phyloP scores from a whole-genome alignment of 306 rosid genomes.

The Prunus fruticosa region DNA sequence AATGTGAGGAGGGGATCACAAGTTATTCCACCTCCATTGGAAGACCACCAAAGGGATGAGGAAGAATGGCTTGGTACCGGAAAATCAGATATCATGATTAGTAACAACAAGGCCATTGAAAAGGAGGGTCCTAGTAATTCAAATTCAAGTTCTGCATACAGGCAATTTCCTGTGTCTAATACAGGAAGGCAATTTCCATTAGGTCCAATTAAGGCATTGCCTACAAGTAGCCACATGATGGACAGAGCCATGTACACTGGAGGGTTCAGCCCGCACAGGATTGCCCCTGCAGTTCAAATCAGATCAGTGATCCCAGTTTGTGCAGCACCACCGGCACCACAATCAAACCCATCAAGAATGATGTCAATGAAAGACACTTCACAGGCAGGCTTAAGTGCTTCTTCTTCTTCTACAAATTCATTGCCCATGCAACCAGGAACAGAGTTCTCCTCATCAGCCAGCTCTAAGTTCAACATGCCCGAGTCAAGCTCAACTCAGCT shows the following conservation, averaged over 20 bases:
- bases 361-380: constrained; percentile 10
- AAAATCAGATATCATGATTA: neutral
- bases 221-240: neutral
- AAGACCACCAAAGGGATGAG: constrained; percentile 31
- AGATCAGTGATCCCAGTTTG: constrained; percentile 42
- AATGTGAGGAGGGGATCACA: constrained; percentile 9
- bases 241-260: constrained; percentile 15
- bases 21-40: constrained; percentile 22
- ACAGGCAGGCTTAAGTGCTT: constrained; percentile 2
- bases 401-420: neutral
- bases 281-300: constrained; percentile 40
- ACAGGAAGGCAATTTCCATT: neutral
- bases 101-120: neutral
- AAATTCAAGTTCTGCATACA: constrained; percentile 6
- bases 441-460: constrained; percentile 5
- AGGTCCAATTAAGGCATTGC: constrained; percentile 3
- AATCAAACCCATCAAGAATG: neutral
- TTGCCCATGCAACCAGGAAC: neutral
- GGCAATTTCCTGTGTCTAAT: constrained; percentile 13
- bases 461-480: constrained; percentile 1
- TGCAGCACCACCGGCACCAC: constrained; percentile 32
- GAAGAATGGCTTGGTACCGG: constrained; percentile 30
- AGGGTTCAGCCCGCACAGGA: constrained; percentile 24
- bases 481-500: constrained; percentile 1
- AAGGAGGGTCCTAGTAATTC: neutral